Base-by-base conservation (phyloP, 306 rosid species). In the Malus asiatica region DNA sequence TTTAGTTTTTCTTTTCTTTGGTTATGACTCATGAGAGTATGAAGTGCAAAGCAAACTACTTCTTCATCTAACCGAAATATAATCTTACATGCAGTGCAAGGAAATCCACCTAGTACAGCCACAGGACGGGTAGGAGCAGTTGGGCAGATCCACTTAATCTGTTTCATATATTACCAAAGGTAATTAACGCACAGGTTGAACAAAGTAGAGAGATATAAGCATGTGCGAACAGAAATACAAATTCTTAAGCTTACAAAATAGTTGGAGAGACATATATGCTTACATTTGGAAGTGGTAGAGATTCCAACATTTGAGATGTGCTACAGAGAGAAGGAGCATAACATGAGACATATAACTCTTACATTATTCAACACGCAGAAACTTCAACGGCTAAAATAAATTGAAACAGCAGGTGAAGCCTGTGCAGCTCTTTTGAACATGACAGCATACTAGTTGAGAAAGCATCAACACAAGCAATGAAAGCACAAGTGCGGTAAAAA, bases 111-210 rank as follows among this genome's bases (percentile, higher is more conserved):
- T 16, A 96, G 93, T 35, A 87, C 67, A 4, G 98, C 87, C 70
- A 96, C 99, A 4, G 97, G 93, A 77, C 98, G 98, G 48, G 96
- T 96, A n/a, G 98, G 99, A 71, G 99, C 99, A 65, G 99, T 96
- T 16, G 99, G 99, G 78, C 99, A 96, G 81, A 96, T 96, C 99
- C 99, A 96, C 83, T 96, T 96, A 82, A 96, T 92, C 99, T 96
- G 87, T 73, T 77, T n/a, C 82, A 82, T 30, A 70, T 18, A 4
- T 16, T 15, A 20, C 59, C 52, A 70, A 46, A 11, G 15, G 40
- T n/a, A 38, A 69, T 46, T n/a, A 6, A 25, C 32, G 35, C 10
- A 20, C n/a, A 58, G 66, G 64, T 71, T 38, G 19, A 22, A 66
- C 42, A 73, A 57, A 83, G 74, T 25, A 79, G 35, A 9, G 12